phyloP scores from a whole-genome alignment of 768 basidiomycete genomes.

The Asterophora lycoperdoides region DNA sequence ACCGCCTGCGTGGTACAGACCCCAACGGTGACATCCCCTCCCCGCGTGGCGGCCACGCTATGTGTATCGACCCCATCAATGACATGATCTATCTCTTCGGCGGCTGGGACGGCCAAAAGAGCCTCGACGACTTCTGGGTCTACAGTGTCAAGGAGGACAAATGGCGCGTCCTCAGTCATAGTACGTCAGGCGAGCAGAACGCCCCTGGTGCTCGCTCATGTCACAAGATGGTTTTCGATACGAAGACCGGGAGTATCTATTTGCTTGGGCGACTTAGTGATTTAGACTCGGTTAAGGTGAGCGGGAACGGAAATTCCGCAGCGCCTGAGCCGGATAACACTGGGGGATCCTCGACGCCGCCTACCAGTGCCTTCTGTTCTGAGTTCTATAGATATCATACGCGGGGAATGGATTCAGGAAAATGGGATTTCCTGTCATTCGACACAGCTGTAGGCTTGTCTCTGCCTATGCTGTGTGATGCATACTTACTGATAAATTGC shows the following conservation, averaged over 20 bases:
- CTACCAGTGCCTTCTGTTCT: slow-evolving; percentile 40
- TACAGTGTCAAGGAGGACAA: slow-evolving; percentile 55
- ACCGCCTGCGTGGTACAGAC: slow-evolving; percentile 52
- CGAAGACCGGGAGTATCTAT: slow-evolving; percentile 66
- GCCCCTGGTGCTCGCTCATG: slow-evolving; percentile 72
- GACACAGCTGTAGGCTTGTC: slow-evolving; percentile 56
- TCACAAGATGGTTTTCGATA: slow-evolving; percentile 80
- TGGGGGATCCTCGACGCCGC: slow-evolving; percentile 9
- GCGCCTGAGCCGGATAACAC: slow-evolving; percentile 8
- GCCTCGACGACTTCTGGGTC: slow-evolving; percentile 76
- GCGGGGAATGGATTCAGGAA: slow-evolving; percentile 52
- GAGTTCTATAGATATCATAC: slow-evolving; percentile 80
- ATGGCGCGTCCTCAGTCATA: slow-evolving; percentile 59
- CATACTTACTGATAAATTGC: slow-evolving; percentile 5
- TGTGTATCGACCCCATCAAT: slow-evolving; percentile 68
- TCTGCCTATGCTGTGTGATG: background rate
- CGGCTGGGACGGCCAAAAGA: slow-evolving; percentile 72
- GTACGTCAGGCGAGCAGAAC: slow-evolving; percentile 51
- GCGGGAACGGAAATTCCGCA: slow-evolving; percentile 16
- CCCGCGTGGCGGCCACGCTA: slow-evolving; percentile 73
- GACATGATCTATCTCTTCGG: slow-evolving; percentile 72
- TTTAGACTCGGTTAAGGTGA: slow-evolving; percentile 36
- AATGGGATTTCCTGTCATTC: slow-evolving; percentile 67
- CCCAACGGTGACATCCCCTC: slow-evolving; percentile 63
- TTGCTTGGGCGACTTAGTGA: slow-evolving; percentile 67